Evolutionary conservation across 2,329 filamentous ascomycete species (phyloP).

Genomic region (Anthostomella pinea): DNA sequence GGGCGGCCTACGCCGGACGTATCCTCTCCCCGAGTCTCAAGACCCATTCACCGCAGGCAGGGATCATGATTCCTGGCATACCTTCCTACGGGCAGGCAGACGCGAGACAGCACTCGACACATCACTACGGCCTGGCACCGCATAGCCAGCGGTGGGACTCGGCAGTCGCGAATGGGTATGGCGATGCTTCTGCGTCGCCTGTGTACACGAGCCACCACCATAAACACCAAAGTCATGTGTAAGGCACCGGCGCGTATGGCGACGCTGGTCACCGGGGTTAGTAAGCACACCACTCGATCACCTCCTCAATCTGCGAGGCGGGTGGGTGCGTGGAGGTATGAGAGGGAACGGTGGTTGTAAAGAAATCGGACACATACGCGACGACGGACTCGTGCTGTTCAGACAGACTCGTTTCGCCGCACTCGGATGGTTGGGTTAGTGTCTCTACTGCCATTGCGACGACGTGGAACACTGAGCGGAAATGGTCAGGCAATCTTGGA

Average conservation of each 20-base stretch:
- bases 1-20: constrained; percentile 45
- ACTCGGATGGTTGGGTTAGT: too few relatives aligned
- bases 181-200: constrained; percentile 18
- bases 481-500: too few relatives aligned
- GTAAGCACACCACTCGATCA: too few relatives aligned
- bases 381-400: too few relatives aligned
- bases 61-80: constrained; percentile 34
- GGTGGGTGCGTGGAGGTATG: too few relatives aligned
- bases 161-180: constrained; percentile 22
- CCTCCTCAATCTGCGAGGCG: too few relatives aligned
- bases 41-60: constrained; percentile 32
- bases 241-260: constrained; percentile 38
- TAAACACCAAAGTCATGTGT: constrained; percentile 37
- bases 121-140: constrained; percentile 34
- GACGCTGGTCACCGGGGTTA: constrained; percentile 41
- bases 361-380: too few relatives aligned
- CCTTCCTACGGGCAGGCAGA: constrained; percentile 38
- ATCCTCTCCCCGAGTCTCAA: constrained; percentile 41
- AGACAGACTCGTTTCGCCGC: too few relatives aligned
- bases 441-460: too few relatives aligned
- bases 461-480: too few relatives aligned
- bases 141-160: constrained; percentile 25
- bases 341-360: too few relatives aligned
- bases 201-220: constrained; percentile 26
- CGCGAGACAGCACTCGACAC: constrained; percentile 34